phyloP scores from a whole-genome alignment of 2,329 filamentous ascomycete genomes.

The Aspergillus phoenicis region DNA sequence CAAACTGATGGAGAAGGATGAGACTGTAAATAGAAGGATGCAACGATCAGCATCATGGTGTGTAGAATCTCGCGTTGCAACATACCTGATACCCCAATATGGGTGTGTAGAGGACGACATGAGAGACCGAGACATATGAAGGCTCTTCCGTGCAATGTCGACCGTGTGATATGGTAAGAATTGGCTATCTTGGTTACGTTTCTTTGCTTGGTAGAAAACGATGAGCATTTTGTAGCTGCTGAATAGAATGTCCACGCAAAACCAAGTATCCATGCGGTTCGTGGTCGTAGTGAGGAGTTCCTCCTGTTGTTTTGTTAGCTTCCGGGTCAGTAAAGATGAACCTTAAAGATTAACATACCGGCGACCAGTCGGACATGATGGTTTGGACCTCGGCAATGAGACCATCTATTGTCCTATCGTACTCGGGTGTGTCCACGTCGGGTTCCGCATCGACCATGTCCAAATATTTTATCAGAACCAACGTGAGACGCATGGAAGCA shows the following conservation, averaged over 20 bases:
- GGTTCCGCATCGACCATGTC: slow-evolving; percentile 8
- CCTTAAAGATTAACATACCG: background rate
- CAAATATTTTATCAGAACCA: slow-evolving; percentile 18
- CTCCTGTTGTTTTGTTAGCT: slow-evolving; percentile 13
- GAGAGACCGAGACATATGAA: slow-evolving; percentile 9
- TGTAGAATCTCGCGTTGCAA: background rate
- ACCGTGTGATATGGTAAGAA: slow-evolving; percentile 15
- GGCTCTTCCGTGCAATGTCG: slow-evolving; percentile 12
- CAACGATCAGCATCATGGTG: background rate
- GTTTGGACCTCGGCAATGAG: slow-evolving; percentile 18
- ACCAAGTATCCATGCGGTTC: slow-evolving; percentile 21
- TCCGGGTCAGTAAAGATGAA: too few relatives aligned
- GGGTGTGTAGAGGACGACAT: background rate
- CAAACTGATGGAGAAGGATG: slow-evolving; percentile 20
- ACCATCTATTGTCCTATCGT: slow-evolving; percentile 14
- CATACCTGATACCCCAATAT: slow-evolving; percentile 14
- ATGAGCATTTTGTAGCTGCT: slow-evolving; percentile 26
- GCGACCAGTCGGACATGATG: slow-evolving; percentile 20
- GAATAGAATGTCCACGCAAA: slow-evolving; percentile 22
- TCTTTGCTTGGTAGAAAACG: slow-evolving; percentile 22
- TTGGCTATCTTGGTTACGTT: slow-evolving; percentile 9
- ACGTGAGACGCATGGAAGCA: slow-evolving; percentile 20
- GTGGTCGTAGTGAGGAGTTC: slow-evolving; percentile 14
- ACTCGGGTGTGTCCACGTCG: background rate
- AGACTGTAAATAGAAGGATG: background rate